A percentile compares a stretch with the other conserved stretches of the same genome.
These are phyloP conservation scores for Hypoxylon subgilvum DNA, from an alignment of 495 filamentous ascomycete genomes.

Conservation along the genomic window DNA sequence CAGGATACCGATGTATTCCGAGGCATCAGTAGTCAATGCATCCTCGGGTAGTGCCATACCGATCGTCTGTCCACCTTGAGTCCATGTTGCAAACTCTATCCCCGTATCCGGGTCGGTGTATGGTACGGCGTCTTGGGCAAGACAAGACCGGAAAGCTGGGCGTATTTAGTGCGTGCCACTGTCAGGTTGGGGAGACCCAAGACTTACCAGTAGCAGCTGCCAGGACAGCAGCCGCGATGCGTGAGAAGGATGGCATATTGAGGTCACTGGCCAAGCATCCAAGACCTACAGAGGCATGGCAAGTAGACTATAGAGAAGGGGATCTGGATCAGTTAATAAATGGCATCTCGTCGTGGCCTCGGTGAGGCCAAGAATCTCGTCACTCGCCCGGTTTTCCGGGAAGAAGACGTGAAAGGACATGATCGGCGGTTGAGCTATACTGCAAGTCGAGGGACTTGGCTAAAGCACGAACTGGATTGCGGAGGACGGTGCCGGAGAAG, in stretches of 20 bases:
- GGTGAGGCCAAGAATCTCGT: slow-evolving; percentile 22
- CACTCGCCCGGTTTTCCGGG: slow-evolving; percentile 38
- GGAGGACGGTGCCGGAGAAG: slow-evolving; percentile 36
- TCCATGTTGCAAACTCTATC: slow-evolving; percentile 54
- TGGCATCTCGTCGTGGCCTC: slow-evolving; percentile 25
- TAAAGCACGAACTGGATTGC: slow-evolving; percentile 38
- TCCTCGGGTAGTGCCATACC: slow-evolving; percentile 62
- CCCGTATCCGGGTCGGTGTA: slow-evolving; percentile 52
- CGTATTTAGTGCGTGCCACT: slow-evolving; percentile 17
- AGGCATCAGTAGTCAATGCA: slow-evolving; percentile 56
- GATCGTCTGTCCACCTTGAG: slow-evolving; percentile 50
- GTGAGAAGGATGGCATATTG: slow-evolving; percentile 41
- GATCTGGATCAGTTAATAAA: slow-evolving; percentile 37
- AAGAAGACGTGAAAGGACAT: slow-evolving; percentile 34
- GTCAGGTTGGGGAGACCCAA: not conserved
- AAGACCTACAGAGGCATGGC: slow-evolving; percentile 34
- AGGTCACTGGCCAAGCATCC: slow-evolving; percentile 38
- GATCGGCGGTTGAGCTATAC: slow-evolving; percentile 29
- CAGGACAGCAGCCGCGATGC: slow-evolving; percentile 41
- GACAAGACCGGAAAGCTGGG: slow-evolving; percentile 31
- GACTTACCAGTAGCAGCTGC: slow-evolving; percentile 40
- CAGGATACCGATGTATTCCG: slow-evolving; percentile 65
- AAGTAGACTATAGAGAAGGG: slow-evolving; percentile 11
- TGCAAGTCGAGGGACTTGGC: slow-evolving; percentile 20
- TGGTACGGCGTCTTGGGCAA: slow-evolving; percentile 35